Evolutionary conservation across 345 rosid genomes (phyloP).

Genomic region (Toxicodendron radicans): DNA sequence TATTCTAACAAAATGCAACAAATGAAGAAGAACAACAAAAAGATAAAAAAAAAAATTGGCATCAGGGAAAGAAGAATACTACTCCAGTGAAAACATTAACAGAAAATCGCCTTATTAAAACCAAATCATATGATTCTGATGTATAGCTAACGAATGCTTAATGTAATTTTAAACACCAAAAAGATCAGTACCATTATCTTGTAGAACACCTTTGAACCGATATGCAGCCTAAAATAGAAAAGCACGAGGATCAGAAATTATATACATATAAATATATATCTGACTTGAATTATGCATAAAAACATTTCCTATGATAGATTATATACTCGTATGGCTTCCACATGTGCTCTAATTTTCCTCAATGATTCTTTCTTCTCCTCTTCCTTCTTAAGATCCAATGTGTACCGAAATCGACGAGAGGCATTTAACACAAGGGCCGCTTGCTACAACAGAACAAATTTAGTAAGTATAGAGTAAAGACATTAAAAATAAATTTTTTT

Average conservation of each 20-base stretch:
- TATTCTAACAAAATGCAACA: neutral
- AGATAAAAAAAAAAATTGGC: neutral
- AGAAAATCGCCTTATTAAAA: neutral
- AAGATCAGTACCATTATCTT: constrained; percentile 50
- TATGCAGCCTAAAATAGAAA: constrained; percentile 72
- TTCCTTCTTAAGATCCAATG: constrained; percentile 85
- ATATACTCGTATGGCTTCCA: constrained; percentile 79
- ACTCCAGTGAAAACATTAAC: neutral
- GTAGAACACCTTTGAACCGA: constrained; percentile 67
- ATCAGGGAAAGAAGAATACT: constrained; percentile 6
- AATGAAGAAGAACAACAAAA: neutral
- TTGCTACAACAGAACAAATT: constrained; percentile 54
- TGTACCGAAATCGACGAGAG: constrained; percentile 93
- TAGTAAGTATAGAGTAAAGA: constrained; percentile 3
- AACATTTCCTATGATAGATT: constrained; percentile 14
- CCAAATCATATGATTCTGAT: neutral
- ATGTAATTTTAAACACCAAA: constrained; percentile 4
- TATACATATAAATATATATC: neutral
- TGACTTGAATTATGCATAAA: neutral
- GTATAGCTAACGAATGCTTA: neutral
- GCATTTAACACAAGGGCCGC: constrained; percentile 97
- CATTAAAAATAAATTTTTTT: neutral
- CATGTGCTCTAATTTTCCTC: constrained; percentile 82
- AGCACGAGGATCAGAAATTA: constrained; percentile 19
- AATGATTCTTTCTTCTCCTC: constrained; percentile 63